These are phyloP conservation scores for Beverwykella pulmonaria DNA, from an alignment of 495 filamentous ascomycete species.

Conservation along the genomic window DNA sequence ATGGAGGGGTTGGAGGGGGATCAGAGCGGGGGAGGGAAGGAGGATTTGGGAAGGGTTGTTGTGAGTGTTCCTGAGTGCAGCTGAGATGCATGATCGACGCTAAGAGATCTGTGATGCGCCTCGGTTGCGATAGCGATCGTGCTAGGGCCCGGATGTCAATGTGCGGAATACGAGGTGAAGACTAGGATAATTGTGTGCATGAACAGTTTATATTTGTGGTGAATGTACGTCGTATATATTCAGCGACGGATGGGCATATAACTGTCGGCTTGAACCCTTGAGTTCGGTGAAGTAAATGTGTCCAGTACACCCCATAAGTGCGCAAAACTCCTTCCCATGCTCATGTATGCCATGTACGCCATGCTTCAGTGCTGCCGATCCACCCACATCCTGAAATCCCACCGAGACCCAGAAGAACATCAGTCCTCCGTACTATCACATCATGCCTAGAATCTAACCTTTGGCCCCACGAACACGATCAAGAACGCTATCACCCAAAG, in stretches of 20 bases:
- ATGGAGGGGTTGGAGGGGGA: not conserved
- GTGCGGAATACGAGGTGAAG: not conserved
- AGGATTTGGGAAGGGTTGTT: not conserved
- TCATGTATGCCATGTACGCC: not conserved
- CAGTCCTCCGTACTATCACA: not conserved
- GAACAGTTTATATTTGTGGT: not conserved
- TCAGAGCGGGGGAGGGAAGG: not conserved
- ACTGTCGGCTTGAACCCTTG: not conserved
- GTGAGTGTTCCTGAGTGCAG: slow-evolving; percentile 1
- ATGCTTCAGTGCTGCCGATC: not conserved
- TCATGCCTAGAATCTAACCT: slow-evolving; percentile 72
- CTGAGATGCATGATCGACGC: slow-evolving; percentile 20
- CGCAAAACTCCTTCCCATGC: not conserved
- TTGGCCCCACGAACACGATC: slow-evolving; percentile 79
- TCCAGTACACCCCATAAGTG: not conserved
- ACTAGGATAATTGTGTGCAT: not conserved
- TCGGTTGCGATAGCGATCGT: not conserved
- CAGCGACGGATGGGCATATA: not conserved
- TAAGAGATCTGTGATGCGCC: slow-evolving; percentile 24
- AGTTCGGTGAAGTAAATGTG: not conserved
- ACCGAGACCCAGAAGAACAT: not conserved
- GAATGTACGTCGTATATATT: too few relatives aligned
- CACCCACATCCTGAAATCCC: not conserved
- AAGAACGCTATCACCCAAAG: slow-evolving; percentile 73
- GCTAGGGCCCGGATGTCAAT: slow-evolving; percentile 1